Evolutionary conservation across 768 basidiomycete genomes (phyloP).

Genomic region (Kwoniella dejecticola): DNA sequence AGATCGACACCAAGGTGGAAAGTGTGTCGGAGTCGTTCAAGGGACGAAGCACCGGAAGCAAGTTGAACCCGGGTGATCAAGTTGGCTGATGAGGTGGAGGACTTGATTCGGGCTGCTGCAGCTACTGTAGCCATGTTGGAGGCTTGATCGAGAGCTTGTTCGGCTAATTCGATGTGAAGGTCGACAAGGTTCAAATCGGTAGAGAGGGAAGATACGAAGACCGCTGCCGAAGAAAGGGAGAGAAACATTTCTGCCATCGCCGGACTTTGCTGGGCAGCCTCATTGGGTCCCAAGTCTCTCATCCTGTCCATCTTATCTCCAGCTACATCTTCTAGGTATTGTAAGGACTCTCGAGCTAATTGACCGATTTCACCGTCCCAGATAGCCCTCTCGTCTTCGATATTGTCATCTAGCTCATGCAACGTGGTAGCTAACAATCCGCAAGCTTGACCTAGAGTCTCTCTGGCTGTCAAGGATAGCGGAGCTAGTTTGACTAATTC

Average conservation of each 20-base stretch:
- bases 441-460: constrained; percentile 45
- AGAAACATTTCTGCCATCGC: constrained; percentile 49
- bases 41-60: constrained; percentile 41
- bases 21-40: constrained; percentile 49
- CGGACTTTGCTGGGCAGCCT: constrained; percentile 34
- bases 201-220: constrained; percentile 42
- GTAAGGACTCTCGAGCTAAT: constrained; percentile 47
- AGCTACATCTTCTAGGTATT: constrained; percentile 46
- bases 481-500: constrained; percentile 41
- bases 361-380: constrained; percentile 50
- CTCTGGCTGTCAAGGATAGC: constrained; percentile 36
- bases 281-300: constrained; percentile 23
- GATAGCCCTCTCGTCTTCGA: constrained; percentile 31
- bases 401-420: constrained; percentile 42
- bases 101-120: constrained; percentile 35
- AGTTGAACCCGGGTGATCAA: constrained; percentile 52
- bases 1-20: constrained; percentile 47
- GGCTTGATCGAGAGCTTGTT: constrained; percentile 53
- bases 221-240: constrained; percentile 39
- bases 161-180: constrained; percentile 47
- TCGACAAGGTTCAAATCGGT: constrained; percentile 39
- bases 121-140: constrained; percentile 50
- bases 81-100: constrained; percentile 40
- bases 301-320: constrained; percentile 46
- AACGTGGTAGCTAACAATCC: constrained; percentile 39